Evolutionary conservation across 2,329 filamentous ascomycete genomes (phyloP), one percentile per base, ranked within the genome.

Genomic region (Graphilbum ipis-grandicollis): DNA sequence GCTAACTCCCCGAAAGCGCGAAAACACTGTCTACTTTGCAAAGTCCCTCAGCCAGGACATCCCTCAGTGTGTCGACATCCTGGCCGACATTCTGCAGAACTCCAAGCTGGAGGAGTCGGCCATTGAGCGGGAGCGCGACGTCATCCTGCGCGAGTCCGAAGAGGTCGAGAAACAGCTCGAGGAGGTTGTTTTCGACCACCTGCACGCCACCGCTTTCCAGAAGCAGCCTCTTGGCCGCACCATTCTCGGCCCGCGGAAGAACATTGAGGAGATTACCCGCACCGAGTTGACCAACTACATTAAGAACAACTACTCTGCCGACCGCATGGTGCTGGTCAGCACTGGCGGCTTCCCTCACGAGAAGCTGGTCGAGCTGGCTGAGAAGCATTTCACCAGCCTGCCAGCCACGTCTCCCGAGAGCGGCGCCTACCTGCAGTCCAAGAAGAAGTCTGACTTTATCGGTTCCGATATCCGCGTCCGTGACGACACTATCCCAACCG

Each of bases 101-200:
- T 96, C 90, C 49, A 94, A 93, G 70, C 84, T 98, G 57, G 90
- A 98, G 66, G 66, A 75, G 54, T 66, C 72, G 40, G 88, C 90
- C 52, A 94, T 90, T 56, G 86, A 98, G 71, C 81, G 92, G 50
- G 90, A 98, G 71, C 81, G 90, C 57, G 88, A 94, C 65, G 92
- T 98, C 55, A 98, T 98, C 57, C 76, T 98, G 52, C 80, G 90
- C 54, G 90, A 98, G 65, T 90, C 93, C 52, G 90, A 98, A 66
- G 90, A 98, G 71, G 92, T 98, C 48, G 90, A 98, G 74, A 98
- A 98, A 75, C 88, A 96, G 68, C 69, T 96, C 41, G 92, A 98
- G 68, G 90, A 98, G 66, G 90, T 98, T 48, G 92, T 98, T 42
- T 98, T 98, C 55, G 90, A 98, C 66, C 90, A 98, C 65, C 71